phyloP scores from a whole-genome alignment of 192 early-diverging fungal species.

The Coemansia erecta region DNA sequence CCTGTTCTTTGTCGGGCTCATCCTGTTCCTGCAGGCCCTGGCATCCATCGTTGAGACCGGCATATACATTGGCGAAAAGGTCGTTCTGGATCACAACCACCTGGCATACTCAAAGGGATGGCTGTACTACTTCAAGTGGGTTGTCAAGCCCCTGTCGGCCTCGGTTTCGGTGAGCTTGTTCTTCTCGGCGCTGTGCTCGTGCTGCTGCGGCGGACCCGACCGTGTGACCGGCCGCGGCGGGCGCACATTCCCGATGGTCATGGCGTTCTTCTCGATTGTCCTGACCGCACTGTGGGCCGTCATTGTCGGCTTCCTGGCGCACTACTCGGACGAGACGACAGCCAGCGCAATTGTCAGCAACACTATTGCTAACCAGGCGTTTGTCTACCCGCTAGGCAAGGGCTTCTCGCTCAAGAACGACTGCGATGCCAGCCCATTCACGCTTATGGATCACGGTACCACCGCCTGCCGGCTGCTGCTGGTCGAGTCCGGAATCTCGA shows the following conservation, averaged over 20 bases:
- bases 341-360: slow-evolving; percentile 17
- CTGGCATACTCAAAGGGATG: slow-evolving; percentile 46
- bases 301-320: slow-evolving; percentile 43
- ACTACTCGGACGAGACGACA: slow-evolving; percentile 26
- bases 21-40: slow-evolving; percentile 33
- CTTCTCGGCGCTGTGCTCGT: slow-evolving; percentile 40
- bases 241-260: slow-evolving; percentile 21
- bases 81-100: slow-evolving; percentile 43
- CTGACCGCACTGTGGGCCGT: slow-evolving; percentile 49
- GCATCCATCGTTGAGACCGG: slow-evolving; percentile 44
- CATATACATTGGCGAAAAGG: slow-evolving; percentile 46
- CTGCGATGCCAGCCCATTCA: slow-evolving; percentile 34
- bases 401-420: slow-evolving; percentile 53
- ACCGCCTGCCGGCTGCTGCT: slow-evolving; percentile 44
- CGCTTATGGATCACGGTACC: slow-evolving; percentile 31
- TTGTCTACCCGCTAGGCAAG: slow-evolving; percentile 47
- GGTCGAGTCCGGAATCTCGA: slow-evolving; percentile 38
- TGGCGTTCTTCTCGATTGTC: slow-evolving; percentile 37
- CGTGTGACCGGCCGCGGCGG: slow-evolving; percentile 19
- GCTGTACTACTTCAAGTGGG: slow-evolving; percentile 55
- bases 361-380: slow-evolving; percentile 7
- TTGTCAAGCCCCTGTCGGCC: slow-evolving; percentile 46
- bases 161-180: slow-evolving; percentile 31
- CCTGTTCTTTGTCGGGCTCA: slow-evolving; percentile 24
- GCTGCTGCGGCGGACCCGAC: slow-evolving; percentile 39